Percentiles rank a stretch among this genome's conserved stretches.
phyloP scores from a whole-genome alignment of 2,329 filamentous ascomycete genomes.

The Penicillium italicum region DNA sequence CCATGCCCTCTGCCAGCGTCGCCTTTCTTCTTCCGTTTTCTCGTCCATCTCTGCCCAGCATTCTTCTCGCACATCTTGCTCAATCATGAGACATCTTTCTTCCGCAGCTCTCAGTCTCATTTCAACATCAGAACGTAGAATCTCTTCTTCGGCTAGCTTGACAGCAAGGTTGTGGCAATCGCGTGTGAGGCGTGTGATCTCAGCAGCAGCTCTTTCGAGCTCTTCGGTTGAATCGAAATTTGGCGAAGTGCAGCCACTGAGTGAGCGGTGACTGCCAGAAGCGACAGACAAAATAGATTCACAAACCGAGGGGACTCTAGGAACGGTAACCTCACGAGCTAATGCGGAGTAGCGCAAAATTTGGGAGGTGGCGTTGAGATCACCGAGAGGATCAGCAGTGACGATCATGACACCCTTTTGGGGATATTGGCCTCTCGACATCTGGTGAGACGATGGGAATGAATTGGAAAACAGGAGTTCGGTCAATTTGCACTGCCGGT shows the following conservation, averaged over 20 bases:
- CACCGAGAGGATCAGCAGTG: constrained; percentile 84
- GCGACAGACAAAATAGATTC: constrained; percentile 57
- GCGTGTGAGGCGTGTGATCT: constrained; percentile 73
- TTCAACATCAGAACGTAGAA: constrained; percentile 68
- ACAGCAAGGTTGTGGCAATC: constrained; percentile 72
- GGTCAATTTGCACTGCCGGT: constrained; percentile 79
- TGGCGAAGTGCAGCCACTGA: constrained; percentile 44
- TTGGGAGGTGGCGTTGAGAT: constrained; percentile 95
- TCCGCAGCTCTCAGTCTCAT: constrained; percentile 65
- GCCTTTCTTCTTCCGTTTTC: constrained; percentile 68
- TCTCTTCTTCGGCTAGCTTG: constrained; percentile 67
- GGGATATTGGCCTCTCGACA: constrained; percentile 58
- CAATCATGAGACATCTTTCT: constrained; percentile 65
- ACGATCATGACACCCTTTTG: constrained; percentile 96
- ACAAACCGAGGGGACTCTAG: constrained; percentile 78
- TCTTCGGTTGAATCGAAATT: constrained; percentile 54
- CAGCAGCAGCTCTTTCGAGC: constrained; percentile 75
- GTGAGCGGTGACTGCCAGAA: constrained; percentile 32
- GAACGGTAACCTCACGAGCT: constrained; percentile 87
- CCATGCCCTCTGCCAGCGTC: constrained; percentile 75
- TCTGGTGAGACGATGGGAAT: constrained; percentile 61
- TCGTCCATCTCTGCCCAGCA: constrained; percentile 83
- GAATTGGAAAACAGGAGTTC: constrained; percentile 85
- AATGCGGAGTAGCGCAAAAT: constrained; percentile 92
- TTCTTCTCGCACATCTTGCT: constrained; percentile 83